Percentiles rank a stretch among this genome's conserved stretches.
Conservation (phyloP, 305 asterid genomes). For the Rubia tinctorum region DNA sequence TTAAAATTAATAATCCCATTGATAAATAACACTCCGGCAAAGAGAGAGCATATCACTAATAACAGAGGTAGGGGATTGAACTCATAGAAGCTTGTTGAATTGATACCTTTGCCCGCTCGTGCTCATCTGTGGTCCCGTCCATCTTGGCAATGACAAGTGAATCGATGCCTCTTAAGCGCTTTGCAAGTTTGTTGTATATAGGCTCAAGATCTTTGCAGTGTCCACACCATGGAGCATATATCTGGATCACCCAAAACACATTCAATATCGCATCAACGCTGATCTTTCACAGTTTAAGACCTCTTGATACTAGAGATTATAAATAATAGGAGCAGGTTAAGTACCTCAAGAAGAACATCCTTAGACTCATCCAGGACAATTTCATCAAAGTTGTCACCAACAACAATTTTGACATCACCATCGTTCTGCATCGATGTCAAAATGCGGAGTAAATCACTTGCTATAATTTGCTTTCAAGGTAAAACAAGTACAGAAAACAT, state of each 20-base stretch:
- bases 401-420: conserved; percentile 87
- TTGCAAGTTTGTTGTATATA: conserved; percentile 79
- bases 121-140: conserved; percentile 96
- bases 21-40: not conserved
- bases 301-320: not conserved
- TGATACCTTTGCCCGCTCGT: conserved; percentile 90
- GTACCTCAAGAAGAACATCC: conserved; percentile 98
- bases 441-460: not conserved
- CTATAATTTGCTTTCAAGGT: not conserved
- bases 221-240: conserved; percentile 98
- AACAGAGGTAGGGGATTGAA: not conserved
- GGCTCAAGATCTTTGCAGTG: conserved; percentile 92
- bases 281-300: not conserved
- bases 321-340: conserved; percentile 9
- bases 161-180: conserved; percentile 59
- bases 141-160: conserved; percentile 95
- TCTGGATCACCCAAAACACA: conserved; percentile 26
- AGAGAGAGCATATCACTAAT: not conserved
- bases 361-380: conserved; percentile 93
- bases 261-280: not conserved
- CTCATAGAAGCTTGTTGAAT: conserved; percentile 3
- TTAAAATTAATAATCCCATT: not conserved
- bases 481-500: conserved; percentile 17
- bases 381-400: conserved; percentile 89
- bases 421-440: conserved; percentile 54